phyloP scores from a whole-genome alignment of 2,329 filamentous ascomycete species.

The Aaosphaeria pasadenensis region DNA sequence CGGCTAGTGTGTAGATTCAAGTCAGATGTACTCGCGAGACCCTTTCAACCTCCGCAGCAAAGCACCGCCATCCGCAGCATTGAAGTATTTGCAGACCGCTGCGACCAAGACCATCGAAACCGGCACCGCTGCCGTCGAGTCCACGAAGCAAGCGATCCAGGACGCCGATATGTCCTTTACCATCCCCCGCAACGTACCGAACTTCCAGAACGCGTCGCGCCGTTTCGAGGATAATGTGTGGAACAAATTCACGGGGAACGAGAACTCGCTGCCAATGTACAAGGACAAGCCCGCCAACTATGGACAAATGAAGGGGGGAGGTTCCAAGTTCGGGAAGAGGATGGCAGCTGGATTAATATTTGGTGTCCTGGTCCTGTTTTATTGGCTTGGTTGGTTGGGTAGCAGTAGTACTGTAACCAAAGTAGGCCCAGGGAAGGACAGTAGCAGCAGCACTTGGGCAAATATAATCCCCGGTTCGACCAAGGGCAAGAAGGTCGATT shows the following conservation, averaged over 20 bases:
- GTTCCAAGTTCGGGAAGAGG: constrained; percentile 63
- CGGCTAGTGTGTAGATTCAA: neutral
- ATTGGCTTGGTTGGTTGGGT: constrained; percentile 61
- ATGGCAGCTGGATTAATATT: constrained; percentile 53
- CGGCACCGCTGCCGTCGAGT: constrained; percentile 29
- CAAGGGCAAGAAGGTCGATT: constrained; percentile 57
- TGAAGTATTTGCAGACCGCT: constrained; percentile 19
- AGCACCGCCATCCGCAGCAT: constrained; percentile 15
- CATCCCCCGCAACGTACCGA: constrained; percentile 41
- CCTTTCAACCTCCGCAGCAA: constrained; percentile 44
- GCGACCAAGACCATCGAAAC: constrained; percentile 18
- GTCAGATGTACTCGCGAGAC: constrained; percentile 45
- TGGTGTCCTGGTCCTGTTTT: constrained; percentile 59
- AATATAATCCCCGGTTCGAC: constrained; percentile 34
- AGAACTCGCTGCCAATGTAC: constrained; percentile 81
- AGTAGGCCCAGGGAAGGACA: constrained; percentile 18
- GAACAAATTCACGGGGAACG: constrained; percentile 56
- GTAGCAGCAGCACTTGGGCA: constrained; percentile 14
- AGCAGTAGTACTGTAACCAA: constrained; percentile 27
- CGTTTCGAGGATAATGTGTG: constrained; percentile 41
- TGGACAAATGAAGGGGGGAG: constrained; percentile 54
- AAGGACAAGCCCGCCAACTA: constrained; percentile 95
- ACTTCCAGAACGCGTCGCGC: constrained; percentile 41
- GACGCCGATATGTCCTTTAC: constrained; percentile 42
- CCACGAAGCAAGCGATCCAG: constrained; percentile 22